Base-by-base conservation (phyloP, 768 basidiomycete genomes). In the Neoboletus brunneissimus region DNA sequence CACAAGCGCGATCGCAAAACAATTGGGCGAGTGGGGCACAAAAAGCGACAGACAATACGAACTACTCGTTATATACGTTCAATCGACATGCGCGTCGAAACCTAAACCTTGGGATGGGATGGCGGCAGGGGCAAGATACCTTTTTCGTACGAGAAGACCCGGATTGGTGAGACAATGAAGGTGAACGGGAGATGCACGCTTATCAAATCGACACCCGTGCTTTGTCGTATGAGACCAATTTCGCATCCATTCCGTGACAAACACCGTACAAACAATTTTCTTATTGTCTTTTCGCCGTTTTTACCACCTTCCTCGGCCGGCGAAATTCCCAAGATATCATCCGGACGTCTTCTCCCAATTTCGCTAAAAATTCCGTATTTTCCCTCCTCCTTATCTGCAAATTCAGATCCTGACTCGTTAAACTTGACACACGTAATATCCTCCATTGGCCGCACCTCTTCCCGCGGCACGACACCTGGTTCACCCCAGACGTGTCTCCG, bases 11-110 rank as follows among this genome's bases (percentile, higher is more conserved):
- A 69, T 73, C 73, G 72, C 72, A 56, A 72, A 82, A 85, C 84
- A 86, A 85, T 86, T 84, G 79, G 74, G 76, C 75, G 72, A 75
- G 79, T 77, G 82, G 82, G 81, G 80, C 80, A 81, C 81, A 67
- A 75, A 79, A 77, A 76, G 74, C 72, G 63, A 72, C 75, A 64
- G 72, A 84, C 82, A 84, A 83, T 83, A 81, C 77, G 71, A 62
- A 66, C 66, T 67, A 73, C 73, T 69, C 67, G 75, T 77, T 83
- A 80, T 84, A 83, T 82, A 82, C 75, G 72, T 68, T 58, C 64
- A 56, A 62, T 64, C 61, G 56, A 67, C 51, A 54, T 44, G 62
- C 60, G 55, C 60, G 60, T 64, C 60, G 68, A 75, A 73, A 70
- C 70, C 23, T 71, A 67, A 71, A 61, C 54, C 62, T 60, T 70